A percentile compares a stretch with the other conserved stretches of the same genome.
phyloP scores from a whole-genome alignment of 192 early-diverging fungal genomes.

The Kappamyces sp. region DNA sequence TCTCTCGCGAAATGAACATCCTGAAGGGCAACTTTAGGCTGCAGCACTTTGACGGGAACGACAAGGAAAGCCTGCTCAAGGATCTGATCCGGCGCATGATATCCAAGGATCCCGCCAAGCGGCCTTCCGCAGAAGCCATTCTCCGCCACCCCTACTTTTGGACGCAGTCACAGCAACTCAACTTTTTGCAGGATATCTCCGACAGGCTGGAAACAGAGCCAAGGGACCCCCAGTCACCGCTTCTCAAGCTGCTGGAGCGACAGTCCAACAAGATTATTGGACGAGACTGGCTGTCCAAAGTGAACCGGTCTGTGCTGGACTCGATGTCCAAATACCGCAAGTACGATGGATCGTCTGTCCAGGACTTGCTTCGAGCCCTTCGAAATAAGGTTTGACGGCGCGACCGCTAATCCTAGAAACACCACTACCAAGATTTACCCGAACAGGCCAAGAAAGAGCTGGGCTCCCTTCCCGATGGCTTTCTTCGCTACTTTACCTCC shows the following conservation, averaged over 20 bases:
- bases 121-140: constrained; percentile 68
- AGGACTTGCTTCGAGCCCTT: constrained; percentile 83
- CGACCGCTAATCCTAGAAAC: constrained; percentile 58
- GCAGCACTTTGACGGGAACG: constrained; percentile 61
- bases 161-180: constrained; percentile 73
- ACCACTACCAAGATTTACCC: constrained; percentile 93
- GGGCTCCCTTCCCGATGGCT: constrained; percentile 82
- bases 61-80: constrained; percentile 74
- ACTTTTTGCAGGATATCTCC: constrained; percentile 90
- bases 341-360: constrained; percentile 77
- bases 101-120: constrained; percentile 60
- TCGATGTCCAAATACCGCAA: constrained; percentile 89
- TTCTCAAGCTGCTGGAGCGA: constrained; percentile 63
- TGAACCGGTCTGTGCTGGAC: constrained; percentile 66
- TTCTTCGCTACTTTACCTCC: constrained; percentile 82
- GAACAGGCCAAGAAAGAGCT: constrained; percentile 65
- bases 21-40: constrained; percentile 69
- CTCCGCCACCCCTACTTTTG: constrained; percentile 96
- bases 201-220: constrained; percentile 91
- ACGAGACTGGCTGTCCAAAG: constrained; percentile 66
- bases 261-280: constrained; percentile 57
- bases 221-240: constrained; percentile 50
- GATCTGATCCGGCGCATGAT: constrained; percentile 92
- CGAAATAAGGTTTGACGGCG: constrained; percentile 76
- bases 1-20: constrained; percentile 86